Evolutionary conservation across 2,329 filamentous ascomycete genomes (phyloP).

Genomic region (Rugonectria rugulosa): DNA sequence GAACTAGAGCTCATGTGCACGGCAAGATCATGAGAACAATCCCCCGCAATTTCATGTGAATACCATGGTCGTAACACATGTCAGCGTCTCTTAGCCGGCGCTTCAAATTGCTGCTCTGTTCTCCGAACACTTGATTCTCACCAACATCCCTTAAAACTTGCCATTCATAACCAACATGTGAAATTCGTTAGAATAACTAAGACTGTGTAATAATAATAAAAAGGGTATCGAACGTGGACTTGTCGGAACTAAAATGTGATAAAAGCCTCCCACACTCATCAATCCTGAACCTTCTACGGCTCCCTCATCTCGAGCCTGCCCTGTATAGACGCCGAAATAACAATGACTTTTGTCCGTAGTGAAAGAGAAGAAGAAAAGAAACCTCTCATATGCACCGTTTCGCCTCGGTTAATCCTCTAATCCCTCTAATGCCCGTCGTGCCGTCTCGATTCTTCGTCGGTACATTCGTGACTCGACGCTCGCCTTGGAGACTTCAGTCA

Average conservation of each 20-base stretch:
- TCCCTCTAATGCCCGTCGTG: constrained; percentile 76
- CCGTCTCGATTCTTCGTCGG: constrained; percentile 76
- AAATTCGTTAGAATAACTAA: neutral
- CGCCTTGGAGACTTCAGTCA: constrained; percentile 62
- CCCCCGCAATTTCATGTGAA: too few species aligned
- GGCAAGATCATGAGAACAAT: neutral
- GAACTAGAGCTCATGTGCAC: neutral
- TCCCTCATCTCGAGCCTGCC: constrained; percentile 25
- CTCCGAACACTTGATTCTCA: too few species aligned
- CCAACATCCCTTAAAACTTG: too few species aligned
- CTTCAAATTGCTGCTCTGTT: too few species aligned
- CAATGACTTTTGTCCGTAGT: constrained; percentile 15
- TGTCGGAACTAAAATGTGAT: constrained; percentile 33
- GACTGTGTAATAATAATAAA: constrained; percentile 17
- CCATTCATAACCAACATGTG: neutral
- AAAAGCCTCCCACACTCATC: constrained; percentile 34
- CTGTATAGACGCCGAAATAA: constrained; percentile 21
- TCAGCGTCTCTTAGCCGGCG: neutral
- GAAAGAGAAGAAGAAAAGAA: neutral
- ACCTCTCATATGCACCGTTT: constrained; percentile 13
- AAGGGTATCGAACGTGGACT: constrained; percentile 41
- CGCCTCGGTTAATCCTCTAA: constrained; percentile 52
- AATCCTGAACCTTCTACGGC: constrained; percentile 30
- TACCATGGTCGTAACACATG: too few species aligned
- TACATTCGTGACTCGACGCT: constrained; percentile 69